Conservation (phyloP, 495 filamentous ascomycete species). For the Xylaria cubensis region DNA sequence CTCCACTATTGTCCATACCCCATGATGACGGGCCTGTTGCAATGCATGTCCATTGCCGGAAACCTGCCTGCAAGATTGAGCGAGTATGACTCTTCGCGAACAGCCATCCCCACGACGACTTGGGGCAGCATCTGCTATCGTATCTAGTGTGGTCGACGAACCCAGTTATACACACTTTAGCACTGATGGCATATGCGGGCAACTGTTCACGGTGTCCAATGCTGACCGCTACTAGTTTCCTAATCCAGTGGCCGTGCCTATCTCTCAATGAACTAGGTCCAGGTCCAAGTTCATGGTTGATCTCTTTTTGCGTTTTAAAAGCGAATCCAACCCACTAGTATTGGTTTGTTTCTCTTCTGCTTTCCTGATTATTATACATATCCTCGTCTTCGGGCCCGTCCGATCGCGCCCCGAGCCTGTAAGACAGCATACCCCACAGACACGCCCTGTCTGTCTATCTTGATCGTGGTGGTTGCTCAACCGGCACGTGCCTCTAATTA, state of each 20-base stretch:
- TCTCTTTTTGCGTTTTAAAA: slow-evolving; percentile 16
- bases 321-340: neutral
- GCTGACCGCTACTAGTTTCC: slow-evolving; percentile 17
- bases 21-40: slow-evolving; percentile 8
- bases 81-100: slow-evolving; percentile 17
- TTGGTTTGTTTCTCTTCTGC: neutral
- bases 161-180: slow-evolving; percentile 1
- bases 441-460: slow-evolving; percentile 13
- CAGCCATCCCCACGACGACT: neutral
- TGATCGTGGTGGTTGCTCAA: slow-evolving; percentile 3
- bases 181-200: neutral
- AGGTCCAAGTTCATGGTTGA: slow-evolving; percentile 1
- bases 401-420: slow-evolving; percentile 8
- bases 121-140: neutral
- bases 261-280: neutral
- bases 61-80: neutral
- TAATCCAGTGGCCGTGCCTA: neutral
- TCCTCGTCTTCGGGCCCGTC: slow-evolving; percentile 4
- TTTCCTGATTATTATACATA: slow-evolving; percentile 6
- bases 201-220: neutral
- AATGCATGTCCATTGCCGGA: slow-evolving; percentile 9
- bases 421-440: slow-evolving; percentile 4
- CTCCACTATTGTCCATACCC: slow-evolving; percentile 34
- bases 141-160: slow-evolving; percentile 4
- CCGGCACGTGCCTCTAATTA: slow-evolving; percentile 2